Base-by-base conservation (phyloP, 2,329 filamentous ascomycete species). In the Amphichorda felina region DNA sequence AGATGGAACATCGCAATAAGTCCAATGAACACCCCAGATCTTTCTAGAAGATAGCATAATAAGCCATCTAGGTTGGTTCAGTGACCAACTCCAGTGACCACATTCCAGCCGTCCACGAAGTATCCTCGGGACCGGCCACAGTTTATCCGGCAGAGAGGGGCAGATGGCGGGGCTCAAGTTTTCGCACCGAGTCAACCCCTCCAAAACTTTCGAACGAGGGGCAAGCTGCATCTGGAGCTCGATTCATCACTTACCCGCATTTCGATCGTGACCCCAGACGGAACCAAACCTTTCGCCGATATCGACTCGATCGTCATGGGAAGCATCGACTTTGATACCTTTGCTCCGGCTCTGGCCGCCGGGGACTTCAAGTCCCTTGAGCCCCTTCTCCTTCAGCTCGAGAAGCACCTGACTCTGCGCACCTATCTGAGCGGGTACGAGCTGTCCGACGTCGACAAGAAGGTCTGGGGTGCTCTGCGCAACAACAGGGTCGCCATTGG, bases 371-470 rank as follows among this genome's bases (percentile, higher is more conserved):
- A 37, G 34, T 32, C 37, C 26, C 37, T 41, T 17, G 33, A 35
- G 32, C 35, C 36, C 34, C 29, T 37, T 16, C 27, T 38, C 19
- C 34, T 24, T 34, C 33, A 82, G 46, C 76, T 95, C 42, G 86
- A 95, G 58, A 83, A 84, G 56, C 82, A 94, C 63, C 72, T 96
- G 41, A 85, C 79, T 4, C 75, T 95, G 22, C 80, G 89, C 49
- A 85, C 84, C 11, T 91, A 91, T 60, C 70, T 95, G 45, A 75
- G 84, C 35, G 87, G 87, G 41, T 89, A 94, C 65, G 67, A 67
- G 18, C 66, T 91, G 34, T 79, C 79, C 39, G 75, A 86, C 29
- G 68, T 81, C 43, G 89, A 96, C 57, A 73, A 78, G 43, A 81
- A 81, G 50, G 71, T 94, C 43, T 96, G 86, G 85, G 74, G 81